Evolutionary conservation across 305 asterid species (phyloP), one percentile per base, ranked within the genome.

Genomic region (Solanum aculeatissimum): DNA sequence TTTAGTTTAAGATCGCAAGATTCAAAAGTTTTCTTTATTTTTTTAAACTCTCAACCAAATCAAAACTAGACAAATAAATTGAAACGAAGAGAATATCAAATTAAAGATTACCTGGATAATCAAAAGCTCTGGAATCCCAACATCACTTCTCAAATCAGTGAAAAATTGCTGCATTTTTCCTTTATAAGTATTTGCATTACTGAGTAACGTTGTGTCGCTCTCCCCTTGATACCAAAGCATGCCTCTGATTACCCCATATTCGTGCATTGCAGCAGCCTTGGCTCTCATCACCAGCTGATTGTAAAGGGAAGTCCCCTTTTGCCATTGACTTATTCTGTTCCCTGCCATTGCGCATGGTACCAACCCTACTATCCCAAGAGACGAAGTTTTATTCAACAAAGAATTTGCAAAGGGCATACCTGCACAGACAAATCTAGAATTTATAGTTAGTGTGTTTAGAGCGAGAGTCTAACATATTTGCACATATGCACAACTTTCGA

Each of bases 221-320:
- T 74, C 81, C 81, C 81, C 81, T 74, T 74, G 81, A 74, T 74
- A 74, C 81, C 81, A 25, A 4, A 72, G n/a, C 57, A 72, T 72
- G 12, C 14, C 80, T 43, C 23, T 74, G 25, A 45, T 74, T 2
- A 45, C 42, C 4, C 42, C 81, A 74, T 12, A 23, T 23, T 74
- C 15, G 25, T 45, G 60, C 23, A 23, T 2, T 45, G 18, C 11
- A 42, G 81, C 35, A 45, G 81, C 60, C 23, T 18, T 45, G 58
- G 81, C 42, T 74, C 81, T 74, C 40, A 18, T 74, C 60, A 74
- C 42, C 23, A 47, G 60, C 15, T 74, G 81, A 47, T 74, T 74
- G 81, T 74, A 74, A 74, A 74, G 60, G 81, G 25, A 74, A 45
- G 81, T 47, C 60, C 81, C 81, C 60, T 74, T 74, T 25, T 74